Evolutionary conservation across 208 protist genomes (phyloP).

Genomic region (Lotmaria passim): DNA sequence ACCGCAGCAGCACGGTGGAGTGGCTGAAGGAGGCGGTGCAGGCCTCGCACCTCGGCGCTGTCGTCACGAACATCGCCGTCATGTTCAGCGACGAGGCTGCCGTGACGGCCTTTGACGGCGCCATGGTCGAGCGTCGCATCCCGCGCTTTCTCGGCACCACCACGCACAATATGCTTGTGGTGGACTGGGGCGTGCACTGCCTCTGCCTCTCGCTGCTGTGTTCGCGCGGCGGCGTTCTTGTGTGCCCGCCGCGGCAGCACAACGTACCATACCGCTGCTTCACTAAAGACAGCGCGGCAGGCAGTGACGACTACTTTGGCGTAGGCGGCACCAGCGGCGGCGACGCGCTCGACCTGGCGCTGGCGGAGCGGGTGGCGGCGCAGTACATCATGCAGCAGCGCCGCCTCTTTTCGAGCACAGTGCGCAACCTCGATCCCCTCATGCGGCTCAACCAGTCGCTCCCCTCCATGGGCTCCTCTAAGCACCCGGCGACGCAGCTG

Average conservation of each 20-base stretch:
- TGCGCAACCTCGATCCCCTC: slow-evolving; percentile 38
- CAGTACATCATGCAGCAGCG: slow-evolving; percentile 78
- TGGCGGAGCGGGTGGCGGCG: slow-evolving; percentile 76
- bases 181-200: slow-evolving; percentile 85
- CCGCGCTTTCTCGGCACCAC: slow-evolving; percentile 28
- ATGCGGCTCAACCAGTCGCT: slow-evolving; percentile 31
- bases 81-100: slow-evolving; percentile 84
- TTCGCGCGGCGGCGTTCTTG: slow-evolving; percentile 59
- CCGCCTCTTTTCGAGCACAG: slow-evolving; percentile 50
- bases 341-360: slow-evolving; percentile 65
- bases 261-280: slow-evolving; percentile 45
- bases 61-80: slow-evolving; percentile 49
- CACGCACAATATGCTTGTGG: slow-evolving; percentile 64
- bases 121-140: slow-evolving; percentile 26
- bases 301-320: slow-evolving; percentile 32
- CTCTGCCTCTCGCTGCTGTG: slow-evolving; percentile 60
- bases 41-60: slow-evolving; percentile 59
- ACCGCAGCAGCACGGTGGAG: slow-evolving; percentile 33
- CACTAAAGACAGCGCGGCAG: slow-evolving; percentile 20
- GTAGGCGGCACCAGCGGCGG: slow-evolving; percentile 44
- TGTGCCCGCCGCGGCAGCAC: slow-evolving; percentile 27
- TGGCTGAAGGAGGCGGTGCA: slow-evolving; percentile 79
- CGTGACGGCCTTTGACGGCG: slow-evolving; percentile 60
- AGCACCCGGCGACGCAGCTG: slow-evolving; percentile 34
- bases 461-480: slow-evolving; percentile 23